These are phyloP conservation scores for Chrysanthemum makinoi DNA, from an alignment of 129 eudicot species.

Conservation along the genomic window DNA sequence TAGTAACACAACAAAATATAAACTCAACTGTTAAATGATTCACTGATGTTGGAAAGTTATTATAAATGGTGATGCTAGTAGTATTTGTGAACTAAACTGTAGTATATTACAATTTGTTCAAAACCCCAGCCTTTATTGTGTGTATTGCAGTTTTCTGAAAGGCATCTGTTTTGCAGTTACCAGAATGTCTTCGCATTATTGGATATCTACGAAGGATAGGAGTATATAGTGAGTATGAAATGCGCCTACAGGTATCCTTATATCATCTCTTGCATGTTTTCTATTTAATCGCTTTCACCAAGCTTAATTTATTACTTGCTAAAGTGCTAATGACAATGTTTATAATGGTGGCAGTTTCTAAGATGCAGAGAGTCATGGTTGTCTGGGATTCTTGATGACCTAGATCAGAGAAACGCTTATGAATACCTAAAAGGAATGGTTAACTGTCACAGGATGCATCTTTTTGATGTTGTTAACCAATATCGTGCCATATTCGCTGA, in stretches of 20 bases:
- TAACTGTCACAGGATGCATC: conserved; percentile 80
- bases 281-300: not conserved
- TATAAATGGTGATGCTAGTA: conserved; percentile 4
- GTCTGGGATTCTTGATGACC: conserved; percentile 89
- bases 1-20: conserved; percentile 4
- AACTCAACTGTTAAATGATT: too few species aligned
- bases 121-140: conserved; percentile 12
- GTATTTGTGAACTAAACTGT: not conserved
- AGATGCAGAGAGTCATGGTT: conserved; percentile 99
- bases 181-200: conserved; percentile 97
- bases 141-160: conserved; percentile 19
- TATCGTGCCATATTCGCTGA: conserved; percentile 96
- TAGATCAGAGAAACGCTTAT: conserved; percentile 97
- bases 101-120: conserved; percentile 11
- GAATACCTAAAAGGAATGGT: conserved; percentile 92
- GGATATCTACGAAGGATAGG: conserved; percentile 97
- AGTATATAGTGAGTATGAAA: conserved; percentile 82
- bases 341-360: conserved; percentile 55
- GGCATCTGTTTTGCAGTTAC: conserved; percentile 59
- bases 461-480: conserved; percentile 98
- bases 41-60: conserved; percentile 1
- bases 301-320: conserved; percentile 12
- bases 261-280: not conserved
- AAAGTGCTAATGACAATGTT: conserved; percentile 12
- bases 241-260: conserved; percentile 83